Conservation (phyloP, 1,284 basidiomycete genomes). For the Ganoderma meredithae region DNA sequence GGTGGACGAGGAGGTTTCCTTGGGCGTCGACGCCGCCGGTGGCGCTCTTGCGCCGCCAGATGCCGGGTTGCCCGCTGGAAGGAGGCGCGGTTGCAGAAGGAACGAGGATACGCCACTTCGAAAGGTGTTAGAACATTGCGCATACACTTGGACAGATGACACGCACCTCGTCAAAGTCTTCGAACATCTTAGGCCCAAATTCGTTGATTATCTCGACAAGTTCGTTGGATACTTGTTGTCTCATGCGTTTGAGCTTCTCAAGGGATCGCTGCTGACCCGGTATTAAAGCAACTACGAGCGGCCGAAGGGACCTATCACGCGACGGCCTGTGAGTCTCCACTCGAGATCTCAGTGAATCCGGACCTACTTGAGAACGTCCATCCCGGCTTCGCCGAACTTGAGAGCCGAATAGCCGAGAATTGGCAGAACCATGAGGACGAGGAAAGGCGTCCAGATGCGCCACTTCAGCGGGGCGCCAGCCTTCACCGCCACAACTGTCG, state of each 20-base stretch:
- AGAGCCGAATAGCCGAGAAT: slow-evolving; percentile 94
- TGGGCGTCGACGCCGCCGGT: slow-evolving; percentile 82
- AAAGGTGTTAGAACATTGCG: background rate
- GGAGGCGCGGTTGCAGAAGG: slow-evolving; percentile 86
- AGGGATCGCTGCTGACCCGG: slow-evolving; percentile 93
- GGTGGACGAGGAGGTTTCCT: slow-evolving; percentile 80
- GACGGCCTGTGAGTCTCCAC: slow-evolving; percentile 13
- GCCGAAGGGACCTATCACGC: slow-evolving; percentile 81
- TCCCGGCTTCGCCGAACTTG: slow-evolving; percentile 98
- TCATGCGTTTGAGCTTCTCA: slow-evolving; percentile 81
- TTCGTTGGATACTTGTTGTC: slow-evolving; percentile 85
- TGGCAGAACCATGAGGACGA: slow-evolving; percentile 82
- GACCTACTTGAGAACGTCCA: slow-evolving; percentile 96
- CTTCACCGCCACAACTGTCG: slow-evolving; percentile 80
- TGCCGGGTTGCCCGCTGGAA: slow-evolving; percentile 68
- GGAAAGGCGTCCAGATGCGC: slow-evolving; percentile 82
- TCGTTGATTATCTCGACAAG: slow-evolving; percentile 91
- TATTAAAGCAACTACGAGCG: slow-evolving; percentile 89
- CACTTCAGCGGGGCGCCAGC: slow-evolving; percentile 70
- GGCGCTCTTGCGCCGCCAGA: slow-evolving; percentile 79
- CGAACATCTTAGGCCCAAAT: slow-evolving; percentile 88
- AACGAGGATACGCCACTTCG: slow-evolving; percentile 81
- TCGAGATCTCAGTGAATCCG: slow-evolving; percentile 45
- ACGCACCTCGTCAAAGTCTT: slow-evolving; percentile 86
- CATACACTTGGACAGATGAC: background rate